Base-by-base conservation (phyloP, 148 eudicot species). In the Cornus controversa region DNA sequence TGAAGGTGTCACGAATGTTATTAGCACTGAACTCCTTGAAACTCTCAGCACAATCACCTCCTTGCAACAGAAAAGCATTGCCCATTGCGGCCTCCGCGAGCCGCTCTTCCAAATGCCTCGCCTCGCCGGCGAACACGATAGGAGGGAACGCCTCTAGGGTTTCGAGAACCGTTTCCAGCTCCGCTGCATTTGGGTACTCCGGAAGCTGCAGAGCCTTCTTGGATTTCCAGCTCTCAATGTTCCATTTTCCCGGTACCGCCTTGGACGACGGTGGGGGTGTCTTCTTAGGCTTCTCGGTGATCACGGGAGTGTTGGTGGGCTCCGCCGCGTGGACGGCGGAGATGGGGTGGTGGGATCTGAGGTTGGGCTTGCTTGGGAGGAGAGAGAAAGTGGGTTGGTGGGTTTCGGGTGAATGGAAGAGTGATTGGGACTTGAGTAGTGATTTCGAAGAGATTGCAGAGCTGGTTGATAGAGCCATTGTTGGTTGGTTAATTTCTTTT, bases 11-110 rank as follows among this genome's bases (percentile, higher is more conserved):
- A 20, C 86, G 71, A 37, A 87, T 87, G n/a, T 85, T 73, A 60
- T 84, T 82, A 15, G 84, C 86, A 68, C 77, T 83, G 72, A 87
- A 87, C 78, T 87, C 90, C 81, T 87, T 87, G 78, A 87, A 87
- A 34, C 90, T 87, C 87, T 87, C 90, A 14, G 90, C 90, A 70
- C 90, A 87, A 74, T 87, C 90, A 1, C 90, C 90, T n/a, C 90
- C 90, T 45, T 87, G 90, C 66, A 87, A 79, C 34, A 87, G 71
- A 67, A 87, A 87, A n/a, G 90, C 90, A 18, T 81, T 85, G 0
- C 88, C 90, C 81, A 85, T 9, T 2, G 90, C 90, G 16, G 88
- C 88, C 82, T 85, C 79, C 5, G 72, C 90, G 23, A 87, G 74
- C 23, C 78, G 54, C 67, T 83, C 85, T 70, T 87, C 88, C 75